These are phyloP conservation scores for Suillus ampliporus DNA, from an alignment of 768 basidiomycete genomes.

Conservation along the genomic window DNA sequence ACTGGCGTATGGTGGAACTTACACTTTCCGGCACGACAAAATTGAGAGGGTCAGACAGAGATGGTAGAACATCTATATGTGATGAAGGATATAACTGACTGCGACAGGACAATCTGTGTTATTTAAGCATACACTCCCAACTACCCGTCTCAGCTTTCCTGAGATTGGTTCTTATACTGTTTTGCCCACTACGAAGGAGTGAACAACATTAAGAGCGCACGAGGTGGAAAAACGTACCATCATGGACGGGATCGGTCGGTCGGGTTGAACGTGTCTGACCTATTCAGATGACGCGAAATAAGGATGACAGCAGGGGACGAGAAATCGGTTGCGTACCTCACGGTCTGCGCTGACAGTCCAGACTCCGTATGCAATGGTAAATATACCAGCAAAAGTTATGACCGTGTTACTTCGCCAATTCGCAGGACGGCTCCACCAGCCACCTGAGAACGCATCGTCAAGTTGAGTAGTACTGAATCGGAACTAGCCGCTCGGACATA, in stretches of 20 bases:
- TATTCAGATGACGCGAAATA: conserved; percentile 31
- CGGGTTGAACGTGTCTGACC: conserved; percentile 65
- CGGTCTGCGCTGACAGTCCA: conserved; percentile 78
- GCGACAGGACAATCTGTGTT: background rate
- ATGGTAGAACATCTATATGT: background rate
- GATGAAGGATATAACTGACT: conserved; percentile 1
- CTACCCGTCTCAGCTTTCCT: background rate
- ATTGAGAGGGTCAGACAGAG: background rate
- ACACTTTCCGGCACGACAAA: too few relatives aligned
- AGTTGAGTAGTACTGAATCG: conserved; percentile 9
- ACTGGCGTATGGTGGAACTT: too few relatives aligned
- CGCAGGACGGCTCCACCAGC: conserved; percentile 92
- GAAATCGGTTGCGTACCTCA: conserved; percentile 61
- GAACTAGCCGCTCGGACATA: conserved; percentile 35
- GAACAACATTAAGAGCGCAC: conserved; percentile 13
- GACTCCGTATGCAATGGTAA: conserved; percentile 64
- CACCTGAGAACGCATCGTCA: conserved; percentile 61
- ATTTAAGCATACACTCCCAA: background rate
- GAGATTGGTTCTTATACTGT: conserved; percentile 46
- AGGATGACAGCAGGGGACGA: background rate
- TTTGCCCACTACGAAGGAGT: conserved; percentile 50
- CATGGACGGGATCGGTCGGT: conserved; percentile 80
- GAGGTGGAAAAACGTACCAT: conserved; percentile 51
- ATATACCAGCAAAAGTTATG: conserved; percentile 71
- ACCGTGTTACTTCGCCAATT: conserved; percentile 92